Evolutionary conservation across 176 grass and related monocot species (phyloP), one percentile per base, ranked within the genome.

Genomic region (Oryza glumipatula): DNA sequence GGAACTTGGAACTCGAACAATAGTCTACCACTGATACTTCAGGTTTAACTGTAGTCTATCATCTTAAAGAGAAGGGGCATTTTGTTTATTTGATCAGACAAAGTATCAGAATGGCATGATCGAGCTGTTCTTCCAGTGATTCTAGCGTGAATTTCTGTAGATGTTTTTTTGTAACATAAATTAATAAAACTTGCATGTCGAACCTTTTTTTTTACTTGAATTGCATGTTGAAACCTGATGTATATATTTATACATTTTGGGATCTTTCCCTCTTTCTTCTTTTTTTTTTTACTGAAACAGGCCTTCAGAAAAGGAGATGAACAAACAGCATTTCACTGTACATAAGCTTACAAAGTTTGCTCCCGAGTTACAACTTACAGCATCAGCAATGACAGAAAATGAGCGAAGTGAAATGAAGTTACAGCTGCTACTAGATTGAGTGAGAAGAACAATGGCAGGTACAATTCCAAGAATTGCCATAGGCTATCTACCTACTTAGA

Each of bases 401-500:
- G 9, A 13, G 23, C 0, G 3, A 23, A 64, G 21, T 75, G 81
- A 83, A 78, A 67, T 23, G 49, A 67, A 47, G 68, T 68, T 86
- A 79, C 68, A 79, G 11, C 65, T 73, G 79, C 60, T 60, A 74
- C 68, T 83, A 63, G 74, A 68, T 67, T 28, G 65, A 19, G 9
- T 68, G 10, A 52, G n/a, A 86, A 82, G 45, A 52, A 17, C 39
- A 17, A 4, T 10, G 46, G 70, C 58, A 72, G 22, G 16, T 46
- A 39, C 19, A 9, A 36, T 39, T 73, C 78, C 67, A 73, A 83
- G 24, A 82, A 83, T 36, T 14, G 21, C 48, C 7, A 3, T 77
- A 78, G 76, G 28, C 78, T 73, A 28, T 22, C 56, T 22, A 63
- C 70, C 28, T n/a, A 43, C 71, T 76, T 98, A 98, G 81, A 98